Conservation (phyloP, 495 filamentous ascomycete species). For the Tuber indicum region DNA sequence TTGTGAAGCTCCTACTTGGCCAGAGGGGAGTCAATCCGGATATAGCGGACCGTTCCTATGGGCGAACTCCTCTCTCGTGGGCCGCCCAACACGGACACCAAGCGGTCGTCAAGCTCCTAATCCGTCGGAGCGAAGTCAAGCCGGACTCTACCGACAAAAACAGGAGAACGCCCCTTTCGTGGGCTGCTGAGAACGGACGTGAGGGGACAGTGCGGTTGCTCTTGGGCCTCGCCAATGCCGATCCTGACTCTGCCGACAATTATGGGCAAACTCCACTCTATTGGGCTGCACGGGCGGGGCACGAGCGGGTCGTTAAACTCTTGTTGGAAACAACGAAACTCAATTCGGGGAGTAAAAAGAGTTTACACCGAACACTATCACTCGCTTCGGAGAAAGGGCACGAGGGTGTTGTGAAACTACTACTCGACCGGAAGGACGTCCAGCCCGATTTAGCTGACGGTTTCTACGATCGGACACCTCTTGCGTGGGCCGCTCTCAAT, state of each 20-base stretch:
- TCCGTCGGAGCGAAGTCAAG: not conserved
- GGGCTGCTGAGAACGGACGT: not conserved
- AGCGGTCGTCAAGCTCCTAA: constrained; percentile 10
- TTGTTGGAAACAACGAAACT: constrained; percentile 10
- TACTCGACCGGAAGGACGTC: constrained; percentile 13
- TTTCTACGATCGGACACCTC: constrained; percentile 22
- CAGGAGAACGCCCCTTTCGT: not conserved
- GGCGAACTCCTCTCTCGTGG: constrained; percentile 32
- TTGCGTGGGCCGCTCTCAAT: constrained; percentile 45
- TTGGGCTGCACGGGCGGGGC: constrained; percentile 26
- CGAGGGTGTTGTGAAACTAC: constrained; percentile 18
- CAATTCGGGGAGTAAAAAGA: constrained; percentile 12
- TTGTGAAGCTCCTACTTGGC: constrained; percentile 24
- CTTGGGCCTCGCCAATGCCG: not conserved
- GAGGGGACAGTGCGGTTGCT: not conserved
- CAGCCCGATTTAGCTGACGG: constrained; percentile 18
- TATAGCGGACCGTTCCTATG: constrained; percentile 21
- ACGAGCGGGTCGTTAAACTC: constrained; percentile 23
- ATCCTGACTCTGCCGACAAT: not conserved
- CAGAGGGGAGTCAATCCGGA: constrained; percentile 14
- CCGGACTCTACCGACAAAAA: not conserved
- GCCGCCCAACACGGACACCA: constrained; percentile 26
- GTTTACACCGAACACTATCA: constrained; percentile 21
- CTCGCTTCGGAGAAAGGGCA: constrained; percentile 26
- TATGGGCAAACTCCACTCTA: constrained; percentile 25